Evolutionary conservation across 495 filamentous ascomycete genomes (phyloP).

Genomic region (Tuber melanosporum): DNA sequence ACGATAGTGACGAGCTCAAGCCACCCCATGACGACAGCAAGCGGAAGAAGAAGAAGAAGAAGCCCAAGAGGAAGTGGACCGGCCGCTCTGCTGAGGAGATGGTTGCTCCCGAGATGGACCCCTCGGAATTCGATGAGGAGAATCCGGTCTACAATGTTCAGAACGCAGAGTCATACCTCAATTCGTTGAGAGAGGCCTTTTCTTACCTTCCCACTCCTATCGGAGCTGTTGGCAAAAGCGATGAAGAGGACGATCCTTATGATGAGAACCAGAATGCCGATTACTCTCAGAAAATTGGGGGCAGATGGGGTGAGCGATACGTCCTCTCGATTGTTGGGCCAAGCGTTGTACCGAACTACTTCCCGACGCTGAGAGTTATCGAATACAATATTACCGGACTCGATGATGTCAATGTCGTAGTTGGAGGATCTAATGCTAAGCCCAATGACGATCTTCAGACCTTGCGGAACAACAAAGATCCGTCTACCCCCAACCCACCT

Average conservation of each 20-base stretch:
- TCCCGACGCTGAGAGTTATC: conserved; percentile 75
- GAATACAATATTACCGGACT: conserved; percentile 91
- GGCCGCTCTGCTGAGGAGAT: conserved; percentile 21
- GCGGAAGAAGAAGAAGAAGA: conserved; percentile 38
- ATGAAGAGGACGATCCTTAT: conserved; percentile 37
- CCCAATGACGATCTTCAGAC: conserved; percentile 18
- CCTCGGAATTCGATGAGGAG: conserved; percentile 48
- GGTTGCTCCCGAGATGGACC: conserved; percentile 16
- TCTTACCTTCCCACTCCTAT: conserved; percentile 60
- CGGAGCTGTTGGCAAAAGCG: conserved; percentile 27
- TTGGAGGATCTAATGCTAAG: conserved; percentile 6
- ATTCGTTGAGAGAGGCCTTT: conserved; percentile 71
- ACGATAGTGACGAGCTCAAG: conserved; percentile 73
- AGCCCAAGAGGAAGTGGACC: conserved; percentile 29
- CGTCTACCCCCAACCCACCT: conserved; percentile 64
- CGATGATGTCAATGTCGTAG: not conserved
- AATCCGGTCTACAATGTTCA: conserved; percentile 50
- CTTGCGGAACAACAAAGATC: conserved; percentile 47
- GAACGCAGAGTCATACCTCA: conserved; percentile 69
- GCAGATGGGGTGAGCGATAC: conserved; percentile 76
- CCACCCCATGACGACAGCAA: conserved; percentile 45
- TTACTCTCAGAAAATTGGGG: conserved; percentile 63
- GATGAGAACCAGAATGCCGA: conserved; percentile 42
- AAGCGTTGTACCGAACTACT: conserved; percentile 88
- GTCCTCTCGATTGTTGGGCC: conserved; percentile 70